phyloP scores from a whole-genome alignment of 78 protist genomes.

The Planoprotostelium fungivorum region DNA sequence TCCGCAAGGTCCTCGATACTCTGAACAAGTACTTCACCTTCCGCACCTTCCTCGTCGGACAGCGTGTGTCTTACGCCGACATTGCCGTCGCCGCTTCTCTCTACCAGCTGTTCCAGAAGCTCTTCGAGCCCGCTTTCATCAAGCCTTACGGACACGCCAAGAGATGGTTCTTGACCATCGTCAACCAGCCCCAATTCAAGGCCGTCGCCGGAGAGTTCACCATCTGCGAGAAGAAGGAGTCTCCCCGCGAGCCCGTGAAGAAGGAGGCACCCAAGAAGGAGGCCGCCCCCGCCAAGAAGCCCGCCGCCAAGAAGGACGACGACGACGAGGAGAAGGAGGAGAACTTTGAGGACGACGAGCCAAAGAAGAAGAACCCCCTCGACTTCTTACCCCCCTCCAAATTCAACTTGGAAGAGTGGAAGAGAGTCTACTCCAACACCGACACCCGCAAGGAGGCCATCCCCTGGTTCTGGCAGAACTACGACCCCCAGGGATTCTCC shows the following conservation, averaged over 20 bases:
- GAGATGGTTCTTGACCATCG: slow-evolving; percentile 76
- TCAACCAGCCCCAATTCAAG: slow-evolving; percentile 76
- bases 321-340: slow-evolving; percentile 13
- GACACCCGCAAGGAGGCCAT: slow-evolving; percentile 54
- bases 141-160: slow-evolving; percentile 45
- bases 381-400: slow-evolving; percentile 45
- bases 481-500: slow-evolving; percentile 67
- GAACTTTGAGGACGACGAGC: slow-evolving; percentile 9
- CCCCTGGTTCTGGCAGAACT: slow-evolving; percentile 68
- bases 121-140: slow-evolving; percentile 52
- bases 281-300: slow-evolving; percentile 49
- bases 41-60: slow-evolving; percentile 73
- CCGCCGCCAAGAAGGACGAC: slow-evolving; percentile 26
- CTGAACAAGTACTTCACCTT: slow-evolving; percentile 31
- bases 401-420: slow-evolving; percentile 71
- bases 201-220: slow-evolving; percentile 65
- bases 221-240: slow-evolving; percentile 22
- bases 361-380: slow-evolving; percentile 38
- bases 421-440: slow-evolving; percentile 76
- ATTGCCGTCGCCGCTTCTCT: slow-evolving; percentile 62
- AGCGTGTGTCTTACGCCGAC: slow-evolving; percentile 76
- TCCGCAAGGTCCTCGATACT: slow-evolving; percentile 25
- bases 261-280: slow-evolving; percentile 50
- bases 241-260: not conserved
- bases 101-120: slow-evolving; percentile 40